Conservation (phyloP, 139 green algal species). For the Chlorella sp. region DNA sequence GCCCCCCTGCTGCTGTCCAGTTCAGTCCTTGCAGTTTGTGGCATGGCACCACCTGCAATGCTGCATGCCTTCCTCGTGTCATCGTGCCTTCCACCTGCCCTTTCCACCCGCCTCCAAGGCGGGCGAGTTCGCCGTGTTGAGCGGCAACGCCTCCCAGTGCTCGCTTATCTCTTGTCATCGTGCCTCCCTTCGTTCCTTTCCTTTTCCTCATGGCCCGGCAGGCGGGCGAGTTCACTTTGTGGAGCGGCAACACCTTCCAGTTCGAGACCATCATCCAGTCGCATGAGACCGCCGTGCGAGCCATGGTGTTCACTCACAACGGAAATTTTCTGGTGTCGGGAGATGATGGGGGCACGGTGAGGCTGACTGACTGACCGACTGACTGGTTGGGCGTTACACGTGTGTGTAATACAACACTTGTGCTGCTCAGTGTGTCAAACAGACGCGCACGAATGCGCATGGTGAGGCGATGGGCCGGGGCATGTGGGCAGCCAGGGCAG, state of each 20-base stretch:
- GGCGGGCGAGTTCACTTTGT: conserved; percentile 92
- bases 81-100: too few species aligned
- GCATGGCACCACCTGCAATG: too few species aligned
- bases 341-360: conserved; percentile 70
- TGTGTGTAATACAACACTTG: too few species aligned
- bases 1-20: too few species aligned
- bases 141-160: background rate
- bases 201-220: conserved; percentile 12
- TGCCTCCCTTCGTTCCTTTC: background rate
- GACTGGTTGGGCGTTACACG: too few species aligned
- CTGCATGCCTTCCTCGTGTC: too few species aligned
- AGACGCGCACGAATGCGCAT: too few species aligned
- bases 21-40: too few species aligned
- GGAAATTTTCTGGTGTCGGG: conserved; percentile 83
- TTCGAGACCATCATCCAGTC: conserved; percentile 92
- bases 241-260: conserved; percentile 84
- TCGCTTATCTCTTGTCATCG: background rate
- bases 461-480: too few species aligned
- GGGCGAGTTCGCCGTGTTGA: background rate
- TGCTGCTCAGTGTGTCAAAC: too few species aligned
- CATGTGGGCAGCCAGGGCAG: background rate
- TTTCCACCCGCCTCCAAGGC: too few species aligned
- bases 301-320: conserved; percentile 78
- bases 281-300: conserved; percentile 78
- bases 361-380: background rate